Base-by-base conservation (phyloP, 202 grass and related monocot species). In the Dendrocalamus latiflorus region DNA sequence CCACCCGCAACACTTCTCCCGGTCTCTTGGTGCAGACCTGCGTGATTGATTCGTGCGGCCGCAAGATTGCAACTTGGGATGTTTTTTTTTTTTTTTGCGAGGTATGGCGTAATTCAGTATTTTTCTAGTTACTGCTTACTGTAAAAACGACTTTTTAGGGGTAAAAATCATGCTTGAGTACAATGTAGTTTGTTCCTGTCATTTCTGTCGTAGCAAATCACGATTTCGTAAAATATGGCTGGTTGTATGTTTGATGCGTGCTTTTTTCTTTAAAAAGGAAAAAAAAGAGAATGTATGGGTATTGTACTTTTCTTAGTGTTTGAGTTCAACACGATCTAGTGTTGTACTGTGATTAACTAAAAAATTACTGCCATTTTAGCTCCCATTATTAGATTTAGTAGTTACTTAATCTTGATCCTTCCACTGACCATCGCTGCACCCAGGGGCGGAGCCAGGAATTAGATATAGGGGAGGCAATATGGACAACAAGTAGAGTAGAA, bases 51-150 rank as follows among this genome's bases (percentile, higher is more conserved):
- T 25, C 39, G 67, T 11, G 67, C 34, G 39, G 50, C 45, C 2
- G 43, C 45, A 33, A 21, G 51, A 58, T 41, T 62, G 61, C 8
- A 45, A 30, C 48, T n/a, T 56, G 26, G 59, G 80, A 8, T 57
- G 28, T 22, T 15, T 79, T 88, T n/a, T n/a, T n/a, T n/a, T n/a
- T n/a, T n/a, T 70, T 12, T 60, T 28, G 30, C 83, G 51, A 90
- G 83, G 83, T 90, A 90, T 18, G 30, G 13, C 22, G 56, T 43
- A 64, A 82, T 77, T 44, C 78, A 38, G 10, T 10, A 39, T 6
- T 43, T 60, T 43, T 9, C 42, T 10, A 12, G 41, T 41, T 62
- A 2, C 12, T 50, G 66, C 26, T 44, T 70, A 59, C 39, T 25
- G 61, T 57, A 53, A 68, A 81, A 67, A 66, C 47, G 14, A 72